Evolutionary conservation across 352 stramenopile genomes (phyloP).

Genomic region (Phytophthora hibernalis): DNA sequence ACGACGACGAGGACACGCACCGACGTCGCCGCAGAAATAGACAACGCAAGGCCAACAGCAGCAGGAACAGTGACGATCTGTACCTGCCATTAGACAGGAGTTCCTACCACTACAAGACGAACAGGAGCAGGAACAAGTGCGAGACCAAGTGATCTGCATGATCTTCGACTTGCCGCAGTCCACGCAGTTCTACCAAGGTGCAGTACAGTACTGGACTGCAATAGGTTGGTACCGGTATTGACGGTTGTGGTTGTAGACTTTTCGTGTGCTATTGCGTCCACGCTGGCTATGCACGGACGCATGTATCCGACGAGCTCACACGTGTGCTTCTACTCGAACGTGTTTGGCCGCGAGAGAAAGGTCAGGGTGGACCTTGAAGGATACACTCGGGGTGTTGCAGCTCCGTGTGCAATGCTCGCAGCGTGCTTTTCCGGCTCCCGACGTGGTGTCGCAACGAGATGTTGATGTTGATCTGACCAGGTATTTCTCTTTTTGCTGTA

Average conservation of each 20-base stretch:
- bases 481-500: conserved; percentile 31
- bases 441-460: conserved; percentile 34
- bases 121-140: conserved; percentile 58
- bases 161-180: conserved; percentile 82
- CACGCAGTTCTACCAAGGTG: conserved; percentile 85
- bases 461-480: conserved; percentile 10
- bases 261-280: conserved; percentile 81
- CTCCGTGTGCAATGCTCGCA: conserved; percentile 23
- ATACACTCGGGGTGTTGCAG: conserved; percentile 35
- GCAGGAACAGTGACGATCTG: conserved; percentile 38
- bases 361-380: conserved; percentile 44
- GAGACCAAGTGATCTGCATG: conserved; percentile 88
- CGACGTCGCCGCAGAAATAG: conserved; percentile 35
- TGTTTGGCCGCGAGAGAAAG: conserved; percentile 89
- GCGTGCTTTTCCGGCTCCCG: conserved; percentile 23
- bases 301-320: conserved; percentile 88
- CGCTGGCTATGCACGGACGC: conserved; percentile 85
- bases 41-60: conserved; percentile 29
- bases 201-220: background rate
- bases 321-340: conserved; percentile 90
- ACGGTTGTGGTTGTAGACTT: conserved; percentile 59
- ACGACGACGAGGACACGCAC: conserved; percentile 20
- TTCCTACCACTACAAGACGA: conserved; percentile 54
- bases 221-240: conserved; percentile 24
- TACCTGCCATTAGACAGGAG: conserved; percentile 58